Conservation (phyloP, 495 filamentous ascomycete species). For the Xylaria longipes region DNA sequence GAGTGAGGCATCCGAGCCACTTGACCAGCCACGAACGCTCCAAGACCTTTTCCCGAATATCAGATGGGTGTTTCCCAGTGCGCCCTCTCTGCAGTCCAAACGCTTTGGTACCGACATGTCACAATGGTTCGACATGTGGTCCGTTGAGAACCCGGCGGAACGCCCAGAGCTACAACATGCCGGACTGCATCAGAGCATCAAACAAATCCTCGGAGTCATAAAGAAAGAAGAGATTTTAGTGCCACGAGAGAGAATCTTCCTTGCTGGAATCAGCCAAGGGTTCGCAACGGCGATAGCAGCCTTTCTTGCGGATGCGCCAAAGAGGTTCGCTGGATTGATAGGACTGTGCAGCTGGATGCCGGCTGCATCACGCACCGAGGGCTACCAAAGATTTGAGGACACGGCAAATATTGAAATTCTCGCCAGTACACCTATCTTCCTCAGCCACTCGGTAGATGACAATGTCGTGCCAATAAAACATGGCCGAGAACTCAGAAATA, state of each 20-base stretch:
- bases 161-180: slow-evolving; percentile 40
- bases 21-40: slow-evolving; percentile 42
- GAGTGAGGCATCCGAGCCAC: slow-evolving; percentile 37
- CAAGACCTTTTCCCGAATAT: slow-evolving; percentile 38
- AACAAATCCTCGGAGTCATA: slow-evolving; percentile 33
- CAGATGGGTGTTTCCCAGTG: slow-evolving; percentile 55
- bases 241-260: slow-evolving; percentile 39
- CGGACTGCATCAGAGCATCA: slow-evolving; percentile 40
- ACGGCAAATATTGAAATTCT: neutral
- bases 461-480: slow-evolving; percentile 53
- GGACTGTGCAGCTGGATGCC: slow-evolving; percentile 65
- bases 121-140: slow-evolving; percentile 55
- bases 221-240: slow-evolving; percentile 37
- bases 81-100: slow-evolving; percentile 45
- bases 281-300: slow-evolving; percentile 53
- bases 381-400: slow-evolving; percentile 11
- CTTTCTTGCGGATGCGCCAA: slow-evolving; percentile 42
- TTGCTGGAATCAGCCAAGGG: slow-evolving; percentile 47
- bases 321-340: slow-evolving; percentile 51
- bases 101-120: slow-evolving; percentile 45
- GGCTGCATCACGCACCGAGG: slow-evolving; percentile 31
- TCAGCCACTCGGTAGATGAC: slow-evolving; percentile 62
- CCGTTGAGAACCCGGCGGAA: slow-evolving; percentile 36
- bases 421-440: slow-evolving; percentile 49
- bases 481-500: slow-evolving; percentile 50